phyloP scores from a whole-genome alignment of 2,329 filamentous ascomycete genomes.

The Talaromyces atroroseus region DNA sequence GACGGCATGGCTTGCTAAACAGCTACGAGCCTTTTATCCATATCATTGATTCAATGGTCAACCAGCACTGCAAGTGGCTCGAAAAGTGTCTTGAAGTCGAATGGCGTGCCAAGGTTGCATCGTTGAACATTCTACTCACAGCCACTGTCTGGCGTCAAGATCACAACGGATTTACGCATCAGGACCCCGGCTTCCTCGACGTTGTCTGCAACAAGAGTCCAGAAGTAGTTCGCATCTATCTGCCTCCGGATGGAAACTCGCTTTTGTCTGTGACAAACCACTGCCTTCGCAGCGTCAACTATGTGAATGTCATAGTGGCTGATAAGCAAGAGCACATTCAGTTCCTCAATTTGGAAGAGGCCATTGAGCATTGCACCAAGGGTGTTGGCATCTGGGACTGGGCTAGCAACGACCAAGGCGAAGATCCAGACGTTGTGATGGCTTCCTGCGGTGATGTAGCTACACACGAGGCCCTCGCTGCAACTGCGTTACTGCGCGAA shows the following conservation, averaged over 20 bases:
- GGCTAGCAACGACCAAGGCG: slow-evolving; percentile 64
- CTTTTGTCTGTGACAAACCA: slow-evolving; percentile 71
- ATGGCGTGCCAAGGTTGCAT: slow-evolving; percentile 68
- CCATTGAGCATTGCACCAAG: slow-evolving; percentile 70
- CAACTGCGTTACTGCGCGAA: slow-evolving; percentile 66
- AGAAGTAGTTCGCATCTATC: slow-evolving; percentile 73
- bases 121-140: slow-evolving; percentile 73
- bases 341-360: slow-evolving; percentile 67
- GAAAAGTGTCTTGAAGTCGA: slow-evolving; percentile 76
- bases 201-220: slow-evolving; percentile 75
- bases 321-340: slow-evolving; percentile 77
- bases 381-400: slow-evolving; percentile 73
- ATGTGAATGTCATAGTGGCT: slow-evolving; percentile 74
- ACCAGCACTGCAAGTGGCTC: slow-evolving; percentile 81
- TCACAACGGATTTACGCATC: slow-evolving; percentile 78
- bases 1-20: slow-evolving; percentile 70
- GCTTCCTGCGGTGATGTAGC: slow-evolving; percentile 69
- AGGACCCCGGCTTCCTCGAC: slow-evolving; percentile 74
- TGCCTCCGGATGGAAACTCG: slow-evolving; percentile 74
- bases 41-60: slow-evolving; percentile 80
- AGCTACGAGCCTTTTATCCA: slow-evolving; percentile 80
- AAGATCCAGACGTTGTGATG: slow-evolving; percentile 70
- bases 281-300: slow-evolving; percentile 67
- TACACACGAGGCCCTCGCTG: slow-evolving; percentile 68
- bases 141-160: slow-evolving; percentile 77